Percentiles rank a stretch among this genome's conserved stretches.
These are phyloP conservation scores for Cordyceps pruinosa DNA, from an alignment of 2,329 filamentous ascomycete genomes.

Conservation along the genomic window DNA sequence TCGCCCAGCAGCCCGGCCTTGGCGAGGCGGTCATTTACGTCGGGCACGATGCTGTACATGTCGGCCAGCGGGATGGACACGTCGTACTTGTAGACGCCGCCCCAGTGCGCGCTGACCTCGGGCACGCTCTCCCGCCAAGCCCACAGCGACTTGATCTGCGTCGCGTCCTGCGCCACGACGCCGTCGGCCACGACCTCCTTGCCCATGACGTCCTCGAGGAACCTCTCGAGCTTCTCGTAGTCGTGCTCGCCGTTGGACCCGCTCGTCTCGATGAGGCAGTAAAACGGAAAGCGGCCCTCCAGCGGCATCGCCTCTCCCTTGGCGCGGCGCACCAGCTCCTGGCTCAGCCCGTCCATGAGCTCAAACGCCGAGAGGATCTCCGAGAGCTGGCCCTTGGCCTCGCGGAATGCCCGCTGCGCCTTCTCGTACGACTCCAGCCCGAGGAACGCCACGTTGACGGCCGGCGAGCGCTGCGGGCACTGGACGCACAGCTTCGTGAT, in stretches of 20 bases:
- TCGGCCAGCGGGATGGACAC: constrained; percentile 85
- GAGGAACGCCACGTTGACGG: constrained; percentile 92
- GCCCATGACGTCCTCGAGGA: constrained; percentile 87
- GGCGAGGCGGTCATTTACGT: constrained; percentile 65
- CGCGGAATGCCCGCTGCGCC: constrained; percentile 75
- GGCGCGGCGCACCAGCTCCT: constrained; percentile 67
- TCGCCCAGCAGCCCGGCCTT: constrained; percentile 72
- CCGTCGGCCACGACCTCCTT: constrained; percentile 83
- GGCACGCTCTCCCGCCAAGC: constrained; percentile 88
- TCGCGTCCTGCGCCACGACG: constrained; percentile 87
- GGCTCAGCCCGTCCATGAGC: constrained; percentile 84
- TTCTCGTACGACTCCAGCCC: constrained; percentile 86
- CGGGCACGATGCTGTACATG: constrained; percentile 84
- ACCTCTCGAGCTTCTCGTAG: constrained; percentile 79
- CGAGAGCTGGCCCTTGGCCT: constrained; percentile 82
- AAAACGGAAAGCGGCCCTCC: constrained; percentile 82
- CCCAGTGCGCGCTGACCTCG: constrained; percentile 81
- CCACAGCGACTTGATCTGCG: constrained; percentile 81
- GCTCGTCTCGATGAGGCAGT: constrained; percentile 93
- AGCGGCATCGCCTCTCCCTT: constrained; percentile 74
- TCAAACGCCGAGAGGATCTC: constrained; percentile 98
- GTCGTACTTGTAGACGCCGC: constrained; percentile 98
- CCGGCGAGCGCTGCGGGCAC: constrained; percentile 79
- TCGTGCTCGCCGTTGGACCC: constrained; percentile 94
- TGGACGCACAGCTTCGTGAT: constrained; percentile 86